phyloP scores from a whole-genome alignment of 2,329 filamentous ascomycete genomes.

The Colletotrichum caudatum region DNA sequence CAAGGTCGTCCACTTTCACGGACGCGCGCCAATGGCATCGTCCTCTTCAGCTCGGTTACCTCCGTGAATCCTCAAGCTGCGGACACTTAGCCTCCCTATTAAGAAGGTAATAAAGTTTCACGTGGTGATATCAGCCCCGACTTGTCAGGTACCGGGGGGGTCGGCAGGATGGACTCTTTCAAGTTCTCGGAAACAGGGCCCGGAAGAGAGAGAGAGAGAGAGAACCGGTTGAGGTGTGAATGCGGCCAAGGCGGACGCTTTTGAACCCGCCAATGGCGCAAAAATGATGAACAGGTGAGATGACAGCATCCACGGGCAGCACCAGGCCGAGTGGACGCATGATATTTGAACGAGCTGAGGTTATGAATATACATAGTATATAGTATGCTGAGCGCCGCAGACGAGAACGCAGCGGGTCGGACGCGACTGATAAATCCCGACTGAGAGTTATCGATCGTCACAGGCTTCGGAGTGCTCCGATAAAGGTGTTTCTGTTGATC shows the following conservation, averaged over 20 bases:
- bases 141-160: not conserved
- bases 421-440: not conserved
- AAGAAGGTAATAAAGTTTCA: conserved; percentile 7
- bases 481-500: not conserved
- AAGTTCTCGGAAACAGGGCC: not conserved
- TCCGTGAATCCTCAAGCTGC: conserved; percentile 4
- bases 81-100: too few species aligned
- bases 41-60: not conserved
- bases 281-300: not conserved
- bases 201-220: not conserved
- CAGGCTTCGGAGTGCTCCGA: not conserved
- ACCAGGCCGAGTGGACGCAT: not conserved
- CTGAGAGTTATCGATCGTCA: not conserved
- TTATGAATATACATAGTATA: not conserved
- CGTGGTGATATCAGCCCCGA: conserved; percentile 20
- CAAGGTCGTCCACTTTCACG: not conserved
- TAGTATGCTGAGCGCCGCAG: not conserved
- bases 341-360: not conserved
- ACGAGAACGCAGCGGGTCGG: not conserved
- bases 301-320: not conserved
- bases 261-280: not conserved
- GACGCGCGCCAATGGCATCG: conserved; percentile 37
- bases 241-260: not conserved
- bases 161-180: not conserved
- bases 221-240: not conserved